These are phyloP conservation scores for Magnolia changhungtana DNA, from an alignment of 164 flowering plant species.

Conservation along the genomic window DNA sequence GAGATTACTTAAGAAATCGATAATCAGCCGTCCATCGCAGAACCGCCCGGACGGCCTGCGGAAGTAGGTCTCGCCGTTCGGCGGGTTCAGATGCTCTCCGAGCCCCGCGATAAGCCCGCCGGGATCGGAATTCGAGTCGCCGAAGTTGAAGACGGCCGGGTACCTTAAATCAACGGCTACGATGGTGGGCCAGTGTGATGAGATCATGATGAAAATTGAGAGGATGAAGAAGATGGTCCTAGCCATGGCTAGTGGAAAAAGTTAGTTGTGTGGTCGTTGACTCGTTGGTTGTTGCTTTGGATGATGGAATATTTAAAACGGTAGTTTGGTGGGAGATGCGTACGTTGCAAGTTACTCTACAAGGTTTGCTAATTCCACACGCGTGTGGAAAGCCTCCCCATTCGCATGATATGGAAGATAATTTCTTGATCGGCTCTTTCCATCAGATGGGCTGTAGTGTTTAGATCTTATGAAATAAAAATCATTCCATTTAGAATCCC, in stretches of 20 bases:
- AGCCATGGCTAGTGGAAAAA: background rate
- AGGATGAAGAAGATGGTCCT: background rate
- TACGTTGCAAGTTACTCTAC: background rate
- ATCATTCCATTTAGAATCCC: no score
- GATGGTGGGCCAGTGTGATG: background rate
- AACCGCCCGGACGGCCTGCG: conserved; percentile 52
- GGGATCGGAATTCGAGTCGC: conserved; percentile 76
- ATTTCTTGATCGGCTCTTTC: no score
- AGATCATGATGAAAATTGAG: background rate
- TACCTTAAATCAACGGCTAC: background rate
- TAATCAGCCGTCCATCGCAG: conserved; percentile 65
- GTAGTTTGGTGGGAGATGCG: background rate
- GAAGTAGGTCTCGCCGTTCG: conserved; percentile 54
- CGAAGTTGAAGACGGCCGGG: conserved; percentile 61
- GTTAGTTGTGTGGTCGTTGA: no score
- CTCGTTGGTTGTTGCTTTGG: no score
- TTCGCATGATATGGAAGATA: no score
- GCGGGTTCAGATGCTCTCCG: conserved; percentile 39
- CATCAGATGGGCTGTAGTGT: no score
- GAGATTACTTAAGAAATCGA: conserved; percentile 66
- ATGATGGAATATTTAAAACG: background rate
- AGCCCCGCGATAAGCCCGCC: conserved; percentile 49
- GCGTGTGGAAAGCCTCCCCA: no score
- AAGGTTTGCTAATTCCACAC: no score
- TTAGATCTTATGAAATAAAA: no score